A percentile compares a stretch with the other conserved stretches of the same genome.
Conservation (phyloP, 2,329 filamentous ascomycete species). For the Exophiala sp. region DNA sequence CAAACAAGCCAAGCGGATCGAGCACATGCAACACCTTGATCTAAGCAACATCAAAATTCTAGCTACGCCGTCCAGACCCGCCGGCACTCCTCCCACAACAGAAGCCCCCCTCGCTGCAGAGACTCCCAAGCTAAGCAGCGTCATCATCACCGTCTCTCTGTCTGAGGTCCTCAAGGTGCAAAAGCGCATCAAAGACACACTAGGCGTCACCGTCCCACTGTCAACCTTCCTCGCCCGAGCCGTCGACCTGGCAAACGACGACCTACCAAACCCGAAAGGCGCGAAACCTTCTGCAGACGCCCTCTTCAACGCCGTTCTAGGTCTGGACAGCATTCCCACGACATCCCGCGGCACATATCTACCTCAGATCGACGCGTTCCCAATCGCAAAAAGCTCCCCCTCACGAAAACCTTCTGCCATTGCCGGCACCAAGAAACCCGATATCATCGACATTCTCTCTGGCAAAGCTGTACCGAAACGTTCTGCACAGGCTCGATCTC, state of each 20-base stretch:
- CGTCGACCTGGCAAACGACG: slow-evolving; percentile 80
- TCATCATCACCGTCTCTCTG: slow-evolving; percentile 67
- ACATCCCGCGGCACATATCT: slow-evolving; percentile 61
- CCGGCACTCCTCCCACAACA: slow-evolving; percentile 36
- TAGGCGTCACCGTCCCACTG: slow-evolving; percentile 78
- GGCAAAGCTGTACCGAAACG: slow-evolving; percentile 41
- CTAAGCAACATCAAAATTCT: slow-evolving; percentile 92
- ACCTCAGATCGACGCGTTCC: slow-evolving; percentile 63
- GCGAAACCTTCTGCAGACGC: slow-evolving; percentile 70
- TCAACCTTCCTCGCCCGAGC: slow-evolving; percentile 85
- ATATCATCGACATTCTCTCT: slow-evolving; percentile 80
- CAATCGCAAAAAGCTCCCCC: slow-evolving; percentile 16
- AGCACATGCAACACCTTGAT: slow-evolving; percentile 78
- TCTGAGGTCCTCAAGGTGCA: slow-evolving; percentile 75
- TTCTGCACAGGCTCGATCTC: slow-evolving; percentile 19
- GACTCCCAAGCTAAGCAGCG: slow-evolving; percentile 42
- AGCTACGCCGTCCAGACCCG: slow-evolving; percentile 35
- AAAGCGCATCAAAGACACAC: slow-evolving; percentile 69
- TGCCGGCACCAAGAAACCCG: slow-evolving; percentile 50
- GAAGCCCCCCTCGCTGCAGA: slow-evolving; percentile 26
- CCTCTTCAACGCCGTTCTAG: slow-evolving; percentile 85
- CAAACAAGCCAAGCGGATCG: slow-evolving; percentile 66
- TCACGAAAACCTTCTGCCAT: slow-evolving; percentile 5
- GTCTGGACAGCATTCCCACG: slow-evolving; percentile 57
- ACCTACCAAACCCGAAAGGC: slow-evolving; percentile 66